Evolutionary conservation across 1,284 basidiomycete genomes (phyloP), one percentile per base, ranked within the genome.

Genomic region (Sporisorium iseilematis-ciliati): DNA sequence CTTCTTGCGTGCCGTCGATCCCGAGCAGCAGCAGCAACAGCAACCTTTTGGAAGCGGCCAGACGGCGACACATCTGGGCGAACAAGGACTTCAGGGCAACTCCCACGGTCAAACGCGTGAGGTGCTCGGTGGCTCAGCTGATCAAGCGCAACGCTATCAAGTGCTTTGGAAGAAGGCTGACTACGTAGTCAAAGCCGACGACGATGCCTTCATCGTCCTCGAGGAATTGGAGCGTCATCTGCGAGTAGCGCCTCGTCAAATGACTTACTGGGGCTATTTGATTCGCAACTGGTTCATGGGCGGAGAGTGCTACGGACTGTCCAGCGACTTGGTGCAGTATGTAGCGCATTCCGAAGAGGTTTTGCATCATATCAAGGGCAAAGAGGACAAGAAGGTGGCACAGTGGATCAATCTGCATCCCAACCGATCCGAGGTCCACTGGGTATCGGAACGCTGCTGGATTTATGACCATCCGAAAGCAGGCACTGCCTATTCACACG

Each of bases 381-480:
- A 93, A 7, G 96, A 99, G 87, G 96, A 99, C 87, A 96, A 97
- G 86, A 91, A 94, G 81, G 87, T 88, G n/a, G 91, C 95, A 3
- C 92, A 91, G 78, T 99, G 96, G 97, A 94, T 99, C 89, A 89
- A 89, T 38, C 84, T 91, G 63, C 95, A 98, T 86, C 96, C 96
- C 0, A 90, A 91, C 51, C 90, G 91, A 12, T 87, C 89, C 38
- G 89, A 91, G 74, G 90, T 99, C 41, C 90, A 93, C 57, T 98
- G 94, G 94, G 89, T 90, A 31, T 92, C 93, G 78, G 96, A 99
- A 84, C 90, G 91, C 29, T 98, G 96, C 86, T 97, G 94, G 93
- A 94, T 99, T 76, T 97, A 99, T 86, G 96, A 99, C 85, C 95
- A 97, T 86, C 96, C 96, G 0, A 92, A 94, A 57, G 91, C 92